Evolutionary conservation across 2,329 filamentous ascomycete species (phyloP), one percentile per base, ranked within the genome.

Genomic region (Pseudocercospora fuligena): DNA sequence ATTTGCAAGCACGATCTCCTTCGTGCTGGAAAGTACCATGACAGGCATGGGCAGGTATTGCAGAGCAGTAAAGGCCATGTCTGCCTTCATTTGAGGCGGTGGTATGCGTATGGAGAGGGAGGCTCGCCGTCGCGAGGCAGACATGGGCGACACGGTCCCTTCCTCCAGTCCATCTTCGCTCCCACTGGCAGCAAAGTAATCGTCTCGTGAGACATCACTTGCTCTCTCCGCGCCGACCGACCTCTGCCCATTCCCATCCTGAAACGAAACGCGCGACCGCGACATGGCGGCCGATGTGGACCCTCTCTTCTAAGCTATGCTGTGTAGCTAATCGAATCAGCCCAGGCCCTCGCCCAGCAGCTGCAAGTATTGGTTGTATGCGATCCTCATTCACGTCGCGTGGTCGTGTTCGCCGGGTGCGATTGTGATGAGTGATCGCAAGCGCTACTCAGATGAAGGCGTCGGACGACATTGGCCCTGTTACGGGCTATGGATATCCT

Each of bases 1-100:
- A 72, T 94, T 94, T 33, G 90, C 91, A 47, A 93, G 78, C 0
- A 91, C 84, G 2, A 93, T 85, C 0, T 89, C 91, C 78, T 93
- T 93, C 31, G 86, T 74, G 40, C 84, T 87, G 60, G 89, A 89
- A 40, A 94, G 80, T 0, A 94, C 87, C 40, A 93, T 77, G 4
- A 92, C 77, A 0, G 91, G 91, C 56, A 92, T 87, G 0, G 91
- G 92, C 5, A 94, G 82, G 74, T 91, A 92, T 73, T 92, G 90
- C 78, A 94, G 81, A 5, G 90, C 88, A 0, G 88, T 86, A 66
- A 92, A 88, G 23, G 90, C 88, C 60, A 79, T 76, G 53, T 76
- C 76, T n/a, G 76, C 68, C 46, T 74, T 73, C 21, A 66, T 63
- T 56, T 74, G 75, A 14, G 70, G 57, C 14, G 76, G 77, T 16